Percentiles rank a stretch among this genome's conserved stretches.
These are phyloP conservation scores for Reutealis trisperma DNA, from an alignment of 345 rosid species.

Conservation along the genomic window DNA sequence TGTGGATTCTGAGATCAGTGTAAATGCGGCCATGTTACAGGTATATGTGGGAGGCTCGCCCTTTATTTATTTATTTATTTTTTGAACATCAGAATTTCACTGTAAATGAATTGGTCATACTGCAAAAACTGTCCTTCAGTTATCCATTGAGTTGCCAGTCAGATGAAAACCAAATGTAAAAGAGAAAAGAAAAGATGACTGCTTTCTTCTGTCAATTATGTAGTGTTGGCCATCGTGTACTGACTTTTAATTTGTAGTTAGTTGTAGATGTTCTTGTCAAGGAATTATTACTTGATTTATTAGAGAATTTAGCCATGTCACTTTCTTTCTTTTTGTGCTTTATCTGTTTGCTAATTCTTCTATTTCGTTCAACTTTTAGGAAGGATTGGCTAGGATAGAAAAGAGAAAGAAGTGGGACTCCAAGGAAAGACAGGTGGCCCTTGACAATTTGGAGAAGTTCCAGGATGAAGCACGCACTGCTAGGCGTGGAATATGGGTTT, in stretches of 20 bases:
- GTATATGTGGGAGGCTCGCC: conserved; percentile 37
- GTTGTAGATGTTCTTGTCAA: background rate
- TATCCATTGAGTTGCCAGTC: too few species aligned
- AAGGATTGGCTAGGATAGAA: conserved; percentile 91
- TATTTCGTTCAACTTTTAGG: conserved; percentile 47
- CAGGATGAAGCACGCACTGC: conserved; percentile 77
- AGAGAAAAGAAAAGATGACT: background rate
- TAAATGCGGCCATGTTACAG: conserved; percentile 90
- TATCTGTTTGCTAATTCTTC: background rate
- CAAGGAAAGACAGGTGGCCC: conserved; percentile 60
- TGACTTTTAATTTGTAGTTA: background rate
- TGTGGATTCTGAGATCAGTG: conserved; percentile 70
- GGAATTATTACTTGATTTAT: background rate
- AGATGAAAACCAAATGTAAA: too few species aligned
- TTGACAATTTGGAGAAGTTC: conserved; percentile 69
- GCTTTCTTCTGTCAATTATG: background rate
- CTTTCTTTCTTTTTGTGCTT: background rate
- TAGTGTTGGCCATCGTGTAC: background rate
- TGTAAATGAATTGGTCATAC: too few species aligned
- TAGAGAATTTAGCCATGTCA: background rate
- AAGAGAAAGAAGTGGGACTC: conserved; percentile 80
- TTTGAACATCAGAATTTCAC: background rate
- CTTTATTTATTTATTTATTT: background rate
- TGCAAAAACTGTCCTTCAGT: too few species aligned
- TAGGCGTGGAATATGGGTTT: conserved; percentile 84